A percentile compares a stretch with the other conserved stretches of the same genome.
Conservation (phyloP, 2,329 filamentous ascomycete genomes). For the Penicillium sp. region DNA sequence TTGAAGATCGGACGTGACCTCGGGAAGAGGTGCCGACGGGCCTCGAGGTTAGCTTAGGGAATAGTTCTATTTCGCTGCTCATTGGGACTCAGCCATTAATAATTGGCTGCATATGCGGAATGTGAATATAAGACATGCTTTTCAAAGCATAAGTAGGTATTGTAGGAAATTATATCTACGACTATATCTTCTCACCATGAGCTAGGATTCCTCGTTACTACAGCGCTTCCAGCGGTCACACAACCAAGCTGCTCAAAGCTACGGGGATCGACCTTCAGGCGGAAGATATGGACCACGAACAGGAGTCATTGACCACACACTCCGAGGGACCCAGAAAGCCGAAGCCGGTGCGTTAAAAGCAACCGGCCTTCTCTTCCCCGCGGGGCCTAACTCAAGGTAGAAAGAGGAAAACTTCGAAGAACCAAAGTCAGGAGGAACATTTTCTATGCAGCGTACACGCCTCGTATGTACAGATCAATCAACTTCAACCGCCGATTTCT, state of each 20-base stretch:
- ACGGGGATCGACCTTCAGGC: background rate
- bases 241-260: background rate
- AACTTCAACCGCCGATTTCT: conserved; percentile 18
- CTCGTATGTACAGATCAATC: conserved; percentile 28
- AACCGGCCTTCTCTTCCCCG: background rate
- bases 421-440: conserved; percentile 13
- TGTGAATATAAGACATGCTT: background rate
- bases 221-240: background rate
- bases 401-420: background rate
- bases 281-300: background rate
- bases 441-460: conserved; percentile 29
- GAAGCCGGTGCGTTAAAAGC: background rate
- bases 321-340: background rate
- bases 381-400: background rate
- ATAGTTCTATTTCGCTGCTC: background rate
- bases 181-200: background rate
- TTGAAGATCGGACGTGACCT: background rate
- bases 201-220: background rate
- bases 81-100: background rate
- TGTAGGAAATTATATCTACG: background rate
- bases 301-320: background rate
- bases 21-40: background rate
- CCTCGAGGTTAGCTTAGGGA: background rate
- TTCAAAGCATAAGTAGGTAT: background rate
- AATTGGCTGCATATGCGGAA: too few species aligned